Evolutionary conservation across 2,329 filamentous ascomycete species (phyloP).

Genomic region (Ophiobolus disseminans): DNA sequence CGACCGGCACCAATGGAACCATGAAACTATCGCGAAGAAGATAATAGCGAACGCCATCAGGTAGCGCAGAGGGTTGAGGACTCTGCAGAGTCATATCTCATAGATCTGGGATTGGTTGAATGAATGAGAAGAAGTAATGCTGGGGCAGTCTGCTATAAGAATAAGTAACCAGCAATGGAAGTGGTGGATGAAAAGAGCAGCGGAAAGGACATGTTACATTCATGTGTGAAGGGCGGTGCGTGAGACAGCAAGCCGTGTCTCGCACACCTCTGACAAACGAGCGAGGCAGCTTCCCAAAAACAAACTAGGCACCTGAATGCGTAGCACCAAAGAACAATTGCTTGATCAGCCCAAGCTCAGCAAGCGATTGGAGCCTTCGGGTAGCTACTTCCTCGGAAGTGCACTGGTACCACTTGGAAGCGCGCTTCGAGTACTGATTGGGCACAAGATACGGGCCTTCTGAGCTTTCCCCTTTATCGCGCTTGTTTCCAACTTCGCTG

Average conservation of each 20-base stretch:
- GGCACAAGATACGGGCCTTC: no score
- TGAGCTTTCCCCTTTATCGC: no score
- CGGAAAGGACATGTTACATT: conserved; percentile 3
- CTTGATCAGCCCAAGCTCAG: no score
- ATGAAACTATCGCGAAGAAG: conserved; percentile 46
- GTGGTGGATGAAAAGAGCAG: not conserved
- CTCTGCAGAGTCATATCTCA: conserved; percentile 10
- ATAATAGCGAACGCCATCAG: conserved; percentile 42
- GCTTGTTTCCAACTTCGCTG: no score
- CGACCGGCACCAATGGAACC: conserved; percentile 52
- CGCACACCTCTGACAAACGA: conserved; percentile 1
- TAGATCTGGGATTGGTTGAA: not conserved
- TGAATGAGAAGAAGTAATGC: not conserved
- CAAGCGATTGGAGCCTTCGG: no score
- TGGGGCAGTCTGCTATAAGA: not conserved
- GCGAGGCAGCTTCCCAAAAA: not conserved
- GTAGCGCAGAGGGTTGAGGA: conserved; percentile 6
- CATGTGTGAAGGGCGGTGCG: conserved; percentile 1
- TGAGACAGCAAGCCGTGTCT: conserved; percentile 23
- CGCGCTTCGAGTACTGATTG: no score
- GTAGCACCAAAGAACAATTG: no score
- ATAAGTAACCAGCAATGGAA: not conserved
- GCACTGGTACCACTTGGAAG: no score
- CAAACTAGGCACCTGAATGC: not conserved
- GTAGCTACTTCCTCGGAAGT: no score